phyloP scores from a whole-genome alignment of 2,329 filamentous ascomycete species.

The Colletotrichum sp. region DNA sequence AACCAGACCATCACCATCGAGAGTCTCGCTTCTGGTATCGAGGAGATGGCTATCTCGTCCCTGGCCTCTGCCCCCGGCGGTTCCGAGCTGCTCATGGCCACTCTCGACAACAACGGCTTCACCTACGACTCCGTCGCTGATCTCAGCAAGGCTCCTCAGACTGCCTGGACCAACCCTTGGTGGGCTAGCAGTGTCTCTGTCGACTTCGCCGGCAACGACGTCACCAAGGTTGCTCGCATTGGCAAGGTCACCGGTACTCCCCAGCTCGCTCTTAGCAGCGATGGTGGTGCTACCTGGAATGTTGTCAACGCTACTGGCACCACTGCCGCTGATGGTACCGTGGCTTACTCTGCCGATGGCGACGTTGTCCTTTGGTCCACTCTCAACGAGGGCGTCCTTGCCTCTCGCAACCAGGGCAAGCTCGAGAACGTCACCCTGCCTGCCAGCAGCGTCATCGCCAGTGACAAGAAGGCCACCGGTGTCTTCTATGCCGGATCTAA shows the following conservation, averaged over 20 bases:
- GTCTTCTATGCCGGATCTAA: conserved; percentile 57
- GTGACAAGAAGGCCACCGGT: conserved; percentile 56
- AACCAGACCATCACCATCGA: conserved; percentile 51
- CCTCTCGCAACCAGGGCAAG: conserved; percentile 41
- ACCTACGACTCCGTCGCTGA: conserved; percentile 42
- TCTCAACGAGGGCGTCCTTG: conserved; percentile 41
- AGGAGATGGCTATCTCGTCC: conserved; percentile 55
- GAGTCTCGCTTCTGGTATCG: conserved; percentile 58
- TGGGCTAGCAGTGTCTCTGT: conserved; percentile 50
- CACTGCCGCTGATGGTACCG: conserved; percentile 44
- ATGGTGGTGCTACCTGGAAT: conserved; percentile 56
- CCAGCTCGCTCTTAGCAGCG: conserved; percentile 51
- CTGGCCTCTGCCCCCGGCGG: conserved; percentile 54
- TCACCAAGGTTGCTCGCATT: conserved; percentile 51
- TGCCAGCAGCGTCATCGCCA: conserved; percentile 51
- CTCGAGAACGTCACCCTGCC: conserved; percentile 52
- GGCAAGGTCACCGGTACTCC: conserved; percentile 47
- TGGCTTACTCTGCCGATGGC: conserved; percentile 56
- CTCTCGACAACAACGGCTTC: conserved; percentile 58
- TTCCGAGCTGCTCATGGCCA: conserved; percentile 53
- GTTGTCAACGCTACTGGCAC: conserved; percentile 50
- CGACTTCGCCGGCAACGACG: conserved; percentile 52
- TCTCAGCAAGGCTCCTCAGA: conserved; percentile 45
- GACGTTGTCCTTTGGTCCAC: conserved; percentile 55
- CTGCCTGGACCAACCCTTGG: conserved; percentile 50